phyloP scores from a whole-genome alignment of 2,329 filamentous ascomycete genomes.

The Arachnopeziza araneosa region DNA sequence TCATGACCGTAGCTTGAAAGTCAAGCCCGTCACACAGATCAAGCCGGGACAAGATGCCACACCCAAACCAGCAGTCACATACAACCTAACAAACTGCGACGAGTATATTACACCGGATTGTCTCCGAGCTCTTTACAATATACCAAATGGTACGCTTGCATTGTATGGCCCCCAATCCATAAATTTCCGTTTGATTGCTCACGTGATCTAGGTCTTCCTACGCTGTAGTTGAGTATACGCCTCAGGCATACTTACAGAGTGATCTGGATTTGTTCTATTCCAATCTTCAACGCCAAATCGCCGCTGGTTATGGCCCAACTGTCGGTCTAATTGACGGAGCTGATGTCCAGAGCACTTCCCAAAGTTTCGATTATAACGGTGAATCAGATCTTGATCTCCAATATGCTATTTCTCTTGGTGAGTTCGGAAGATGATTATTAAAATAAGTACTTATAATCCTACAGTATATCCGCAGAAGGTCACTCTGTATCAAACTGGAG shows the following conservation, averaged over 20 bases:
- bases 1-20: conserved; percentile 23
- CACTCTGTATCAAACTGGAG: conserved; percentile 28
- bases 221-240: conserved; percentile 46
- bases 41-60: conserved; percentile 2
- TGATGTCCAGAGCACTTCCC: conserved; percentile 36
- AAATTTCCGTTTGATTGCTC: background rate
- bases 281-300: conserved; percentile 38
- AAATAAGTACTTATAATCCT: conserved; percentile 16
- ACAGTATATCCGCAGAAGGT: conserved; percentile 45
- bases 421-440: conserved; percentile 30
- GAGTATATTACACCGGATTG: conserved; percentile 13
- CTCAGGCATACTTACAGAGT: conserved; percentile 43
- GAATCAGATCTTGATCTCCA: conserved; percentile 51
- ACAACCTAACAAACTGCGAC: conserved; percentile 18
- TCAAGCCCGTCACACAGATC: conserved; percentile 30
- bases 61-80: conserved; percentile 29
- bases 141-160: conserved; percentile 28
- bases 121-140: conserved; percentile 19
- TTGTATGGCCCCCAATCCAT: background rate
- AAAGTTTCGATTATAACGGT: conserved; percentile 35
- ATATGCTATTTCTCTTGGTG: conserved; percentile 47
- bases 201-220: conserved; percentile 28
- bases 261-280: conserved; percentile 44
- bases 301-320: conserved; percentile 38
- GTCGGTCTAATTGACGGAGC: conserved; percentile 43